phyloP scores from a whole-genome alignment of 2,329 filamentous ascomycete species.

The Cladosporium sp. region DNA sequence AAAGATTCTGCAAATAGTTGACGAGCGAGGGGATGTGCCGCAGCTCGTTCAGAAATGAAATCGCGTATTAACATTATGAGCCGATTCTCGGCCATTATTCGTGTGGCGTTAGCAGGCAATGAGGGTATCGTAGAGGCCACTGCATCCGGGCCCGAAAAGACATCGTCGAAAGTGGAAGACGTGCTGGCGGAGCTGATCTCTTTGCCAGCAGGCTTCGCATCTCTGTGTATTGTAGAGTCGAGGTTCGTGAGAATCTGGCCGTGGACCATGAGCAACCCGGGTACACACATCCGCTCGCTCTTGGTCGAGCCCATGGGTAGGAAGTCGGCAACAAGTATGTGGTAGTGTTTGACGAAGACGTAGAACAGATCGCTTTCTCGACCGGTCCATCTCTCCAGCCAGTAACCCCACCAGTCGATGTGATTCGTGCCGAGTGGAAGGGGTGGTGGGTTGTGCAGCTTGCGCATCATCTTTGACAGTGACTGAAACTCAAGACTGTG shows the following conservation, averaged over 20 bases:
- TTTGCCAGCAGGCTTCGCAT: slow-evolving; percentile 30
- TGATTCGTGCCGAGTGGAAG: slow-evolving; percentile 62
- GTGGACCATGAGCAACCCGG: slow-evolving; percentile 73
- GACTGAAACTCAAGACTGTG: slow-evolving; percentile 56
- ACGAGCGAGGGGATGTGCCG: slow-evolving; percentile 49
- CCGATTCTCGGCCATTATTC: slow-evolving; percentile 83
- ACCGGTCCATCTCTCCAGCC: slow-evolving; percentile 80
- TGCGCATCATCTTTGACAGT: slow-evolving; percentile 52
- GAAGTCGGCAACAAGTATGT: slow-evolving; percentile 67
- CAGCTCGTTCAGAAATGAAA: slow-evolving; percentile 59
- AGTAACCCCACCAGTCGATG: slow-evolving; percentile 79
- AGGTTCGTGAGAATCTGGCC: slow-evolving; percentile 73
- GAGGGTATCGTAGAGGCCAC: slow-evolving; percentile 56
- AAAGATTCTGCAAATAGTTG: slow-evolving; percentile 73
- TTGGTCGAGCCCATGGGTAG: slow-evolving; percentile 42
- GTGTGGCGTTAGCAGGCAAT: slow-evolving; percentile 62
- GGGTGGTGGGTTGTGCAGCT: slow-evolving; percentile 59
- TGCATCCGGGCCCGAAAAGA: slow-evolving; percentile 60
- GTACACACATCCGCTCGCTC: slow-evolving; percentile 58
- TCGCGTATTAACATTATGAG: slow-evolving; percentile 77
- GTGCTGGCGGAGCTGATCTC: slow-evolving; percentile 31
- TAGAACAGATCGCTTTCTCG: slow-evolving; percentile 86
- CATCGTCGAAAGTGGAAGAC: slow-evolving; percentile 59
- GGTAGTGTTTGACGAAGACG: slow-evolving; percentile 84
- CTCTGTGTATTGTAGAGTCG: slow-evolving; percentile 75